These are phyloP conservation scores for Pythium phragmitis DNA, from an alignment of 352 stramenopile genomes.

Conservation along the genomic window DNA sequence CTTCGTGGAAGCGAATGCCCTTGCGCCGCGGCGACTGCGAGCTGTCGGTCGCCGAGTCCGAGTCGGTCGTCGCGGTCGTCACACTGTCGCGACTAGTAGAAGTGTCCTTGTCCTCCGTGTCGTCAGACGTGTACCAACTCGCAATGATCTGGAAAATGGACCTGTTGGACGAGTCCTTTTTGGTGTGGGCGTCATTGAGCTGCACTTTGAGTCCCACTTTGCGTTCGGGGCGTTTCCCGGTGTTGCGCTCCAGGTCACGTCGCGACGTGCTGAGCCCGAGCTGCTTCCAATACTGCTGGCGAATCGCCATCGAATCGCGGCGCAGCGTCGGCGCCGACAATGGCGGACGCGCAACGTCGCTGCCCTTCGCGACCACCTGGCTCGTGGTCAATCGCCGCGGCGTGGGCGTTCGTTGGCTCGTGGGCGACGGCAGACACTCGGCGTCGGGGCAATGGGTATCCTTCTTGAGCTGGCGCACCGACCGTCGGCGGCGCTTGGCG, in stretches of 20 bases:
- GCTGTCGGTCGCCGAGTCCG: slow-evolving; percentile 22
- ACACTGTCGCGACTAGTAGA: slow-evolving; percentile 21
- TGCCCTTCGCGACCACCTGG: slow-evolving; percentile 11
- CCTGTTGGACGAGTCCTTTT: slow-evolving; percentile 42
- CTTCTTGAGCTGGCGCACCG: slow-evolving; percentile 40
- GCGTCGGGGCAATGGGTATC: slow-evolving; percentile 45
- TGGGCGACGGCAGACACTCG: slow-evolving; percentile 53
- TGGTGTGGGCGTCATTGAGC: slow-evolving; percentile 59
- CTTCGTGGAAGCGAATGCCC: slow-evolving; percentile 65
- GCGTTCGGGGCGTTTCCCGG: slow-evolving; percentile 55
- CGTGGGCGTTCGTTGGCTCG: slow-evolving; percentile 34
- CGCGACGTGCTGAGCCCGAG: slow-evolving; percentile 77
- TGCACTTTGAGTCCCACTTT: slow-evolving; percentile 73
- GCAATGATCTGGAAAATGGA: slow-evolving; percentile 81
- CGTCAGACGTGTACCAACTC: slow-evolving; percentile 66
- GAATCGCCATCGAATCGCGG: slow-evolving; percentile 81
- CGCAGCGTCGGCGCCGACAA: slow-evolving; percentile 41
- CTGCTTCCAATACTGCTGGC: slow-evolving; percentile 86
- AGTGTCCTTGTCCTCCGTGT: slow-evolving; percentile 26
- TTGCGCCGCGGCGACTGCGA: slow-evolving; percentile 28
- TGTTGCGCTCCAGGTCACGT: slow-evolving; percentile 81
- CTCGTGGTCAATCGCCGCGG: slow-evolving; percentile 17
- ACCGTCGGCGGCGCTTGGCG: slow-evolving; percentile 69
- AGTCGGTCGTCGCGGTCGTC: slow-evolving; percentile 19
- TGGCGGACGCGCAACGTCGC: slow-evolving; percentile 20